Base-by-base conservation (phyloP, 2,329 filamentous ascomycete species). In the Podosphaera leucotricha region DNA sequence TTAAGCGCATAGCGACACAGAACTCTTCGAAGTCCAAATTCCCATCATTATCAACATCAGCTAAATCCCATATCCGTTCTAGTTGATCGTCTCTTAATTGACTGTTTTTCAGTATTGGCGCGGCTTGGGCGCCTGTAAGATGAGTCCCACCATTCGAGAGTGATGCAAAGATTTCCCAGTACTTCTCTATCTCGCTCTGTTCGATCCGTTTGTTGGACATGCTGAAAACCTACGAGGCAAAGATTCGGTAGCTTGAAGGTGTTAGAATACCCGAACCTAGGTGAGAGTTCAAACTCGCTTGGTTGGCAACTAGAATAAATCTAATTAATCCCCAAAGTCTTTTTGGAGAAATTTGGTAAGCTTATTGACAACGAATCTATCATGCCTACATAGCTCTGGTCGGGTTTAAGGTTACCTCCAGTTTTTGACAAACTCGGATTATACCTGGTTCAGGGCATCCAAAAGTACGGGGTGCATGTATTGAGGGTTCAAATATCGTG, bases 21-120 rank as follows among this genome's bases (percentile, higher is more conserved):
- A 98, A 98, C 68, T 98, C 90, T 65, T 98, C 90, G 66, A 98
- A 98, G 64, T 98, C 90, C 44, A 98, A 69, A 62, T 92, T 92
- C 50, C 90, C 90, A 65, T 98, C 90, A 54, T 86, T 86, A 63
- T 98, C 90, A 48, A 98, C 84, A 60, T 98, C 90, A 46, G 90
- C 84, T 49, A 98, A 70, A 58, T 98, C 90, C 90, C 90, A 98
- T 49, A 98, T 83, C 54, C 77, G 74, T 65, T 95, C 90, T n/a
- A 98, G 77, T 64, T 98, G 87, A 57, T 78, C 74, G 60, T 82
- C 77, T 49, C 72, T 67, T 49, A 83, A 65, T 54, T 75, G 74
- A 50, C 72, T 77, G 66, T 82, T 82, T 61, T 80, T 78, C 55
- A 83, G 68, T 24, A 82, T 75, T 13, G 72, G 70, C 39, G 78